Evolutionary conservation across 2,329 filamentous ascomycete species (phyloP), one percentile per base, ranked within the genome.

Genomic region (Cladosporium sp.): DNA sequence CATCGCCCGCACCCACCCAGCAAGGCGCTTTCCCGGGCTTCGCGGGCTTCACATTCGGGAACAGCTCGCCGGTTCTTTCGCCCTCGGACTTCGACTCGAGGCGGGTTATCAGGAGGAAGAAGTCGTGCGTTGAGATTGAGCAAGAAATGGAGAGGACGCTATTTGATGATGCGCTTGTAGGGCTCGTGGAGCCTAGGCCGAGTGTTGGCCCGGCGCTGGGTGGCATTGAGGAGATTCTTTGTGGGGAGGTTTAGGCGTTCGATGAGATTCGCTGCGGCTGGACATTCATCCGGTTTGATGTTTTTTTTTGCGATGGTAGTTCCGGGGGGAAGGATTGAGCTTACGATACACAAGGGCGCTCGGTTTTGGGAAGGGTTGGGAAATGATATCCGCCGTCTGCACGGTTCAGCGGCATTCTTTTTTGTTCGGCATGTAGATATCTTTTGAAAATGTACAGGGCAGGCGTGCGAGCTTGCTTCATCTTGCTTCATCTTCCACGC

Each of bases 201-300:
- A 56, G 51, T 42, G 42, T 52, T 13, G 61, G 59, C 3, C 22
- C 52, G 40, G 54, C 60, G 11, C 52, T 61, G 54, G 64, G 62
- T 2, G 62, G 64, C 6, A 68, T 68, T 40, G 64, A 67, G 54
- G 66, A 67, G 56, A 56, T 68, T 33, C 48, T 68, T 9, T 55
- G 58, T 35, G 64, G 65, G 19, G 49, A 54, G 42, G 53, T 61
- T 4, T 62, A 18, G n/a, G 28, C 22, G 4, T 28, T 28, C 22
- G 22, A 28, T 28, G 22, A 28, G 7, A 28, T 5, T 28, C 22
- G 22, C 22, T 28, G 7, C 3, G 7, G 22, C 7, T 28, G 22
- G 22, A 28, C 22, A 7, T 28, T 28, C 22, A 28, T 28, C 7
- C 22, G 22, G 22, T 5, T 28, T 28, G 22, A 7, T 28, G 22